Evolutionary conservation across 2,329 filamentous ascomycete species (phyloP).

Genomic region (Grosmannia clavigera): DNA sequence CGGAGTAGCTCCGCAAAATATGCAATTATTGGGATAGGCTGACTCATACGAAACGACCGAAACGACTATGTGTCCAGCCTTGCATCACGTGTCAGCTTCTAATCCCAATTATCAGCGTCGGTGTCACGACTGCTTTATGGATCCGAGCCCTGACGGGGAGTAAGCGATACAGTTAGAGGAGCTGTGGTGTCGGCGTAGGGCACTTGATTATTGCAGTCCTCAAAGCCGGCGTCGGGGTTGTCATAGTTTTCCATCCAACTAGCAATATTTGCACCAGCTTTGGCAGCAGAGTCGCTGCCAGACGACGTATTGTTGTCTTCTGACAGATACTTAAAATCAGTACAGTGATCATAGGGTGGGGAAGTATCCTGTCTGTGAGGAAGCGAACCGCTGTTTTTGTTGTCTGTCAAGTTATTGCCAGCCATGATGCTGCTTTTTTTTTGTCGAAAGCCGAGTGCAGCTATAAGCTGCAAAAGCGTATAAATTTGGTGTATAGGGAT

Average conservation of each 20-base stretch:
- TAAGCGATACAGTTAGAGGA: neutral
- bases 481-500: too few species aligned
- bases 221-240: neutral
- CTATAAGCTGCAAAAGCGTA: too few species aligned
- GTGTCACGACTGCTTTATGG: neutral
- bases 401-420: neutral
- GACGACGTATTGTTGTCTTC: neutral
- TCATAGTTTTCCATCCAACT: neutral
- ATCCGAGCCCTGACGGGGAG: neutral
- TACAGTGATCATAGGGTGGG: neutral
- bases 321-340: neutral
- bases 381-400: neutral
- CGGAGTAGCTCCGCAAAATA: too few species aligned
- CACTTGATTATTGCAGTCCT: neutral
- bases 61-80: neutral
- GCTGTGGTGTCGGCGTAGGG: neutral
- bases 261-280: neutral
- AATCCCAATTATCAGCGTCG: neutral
- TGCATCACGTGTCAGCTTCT: neutral
- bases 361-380: neutral
- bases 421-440: neutral
- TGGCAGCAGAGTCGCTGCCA: neutral
- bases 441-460: too few species aligned
- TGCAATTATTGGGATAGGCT: neutral
- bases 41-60: neutral